Percentiles rank a stretch among this genome's conserved stretches.
Conservation (phyloP, 2,329 filamentous ascomycete species). For the Alternaria sp. region DNA sequence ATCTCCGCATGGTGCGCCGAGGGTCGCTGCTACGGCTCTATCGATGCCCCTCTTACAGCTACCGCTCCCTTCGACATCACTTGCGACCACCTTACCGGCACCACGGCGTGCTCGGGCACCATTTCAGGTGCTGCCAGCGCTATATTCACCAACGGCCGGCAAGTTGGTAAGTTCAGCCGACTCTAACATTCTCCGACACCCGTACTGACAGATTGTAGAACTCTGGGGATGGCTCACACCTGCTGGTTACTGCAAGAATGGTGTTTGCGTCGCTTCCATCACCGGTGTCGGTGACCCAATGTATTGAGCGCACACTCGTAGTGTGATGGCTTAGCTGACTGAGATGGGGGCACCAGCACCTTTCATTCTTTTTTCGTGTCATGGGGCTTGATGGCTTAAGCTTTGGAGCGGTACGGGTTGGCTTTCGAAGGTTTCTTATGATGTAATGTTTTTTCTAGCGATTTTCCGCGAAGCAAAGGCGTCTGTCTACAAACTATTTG, state of each 20-base stretch:
- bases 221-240: slow-evolving; percentile 17
- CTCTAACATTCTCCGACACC: neutral
- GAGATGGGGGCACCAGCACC: neutral
- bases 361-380: neutral
- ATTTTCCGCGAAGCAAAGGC: neutral
- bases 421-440: neutral
- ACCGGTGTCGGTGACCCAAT: slow-evolving; percentile 14
- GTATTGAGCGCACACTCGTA: slow-evolving; percentile 4
- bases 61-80: slow-evolving; percentile 16
- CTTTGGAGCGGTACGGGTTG: neutral
- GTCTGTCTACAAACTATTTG: neutral
- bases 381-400: neutral
- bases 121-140: slow-evolving; percentile 11
- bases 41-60: slow-evolving; percentile 6
- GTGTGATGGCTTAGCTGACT: neutral
- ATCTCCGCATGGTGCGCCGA: slow-evolving; percentile 9
- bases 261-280: slow-evolving; percentile 15
- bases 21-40: slow-evolving; percentile 15
- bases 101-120: slow-evolving; percentile 11
- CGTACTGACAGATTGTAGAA: slow-evolving; percentile 1
- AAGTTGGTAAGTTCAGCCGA: slow-evolving; percentile 13
- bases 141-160: slow-evolving; percentile 12
- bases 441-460: slow-evolving; percentile 2
- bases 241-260: slow-evolving; percentile 13
- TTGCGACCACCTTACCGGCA: slow-evolving; percentile 8